These are phyloP conservation scores for Cucumis hystrix DNA, from an alignment of 306 rosid species.

Conservation along the genomic window DNA sequence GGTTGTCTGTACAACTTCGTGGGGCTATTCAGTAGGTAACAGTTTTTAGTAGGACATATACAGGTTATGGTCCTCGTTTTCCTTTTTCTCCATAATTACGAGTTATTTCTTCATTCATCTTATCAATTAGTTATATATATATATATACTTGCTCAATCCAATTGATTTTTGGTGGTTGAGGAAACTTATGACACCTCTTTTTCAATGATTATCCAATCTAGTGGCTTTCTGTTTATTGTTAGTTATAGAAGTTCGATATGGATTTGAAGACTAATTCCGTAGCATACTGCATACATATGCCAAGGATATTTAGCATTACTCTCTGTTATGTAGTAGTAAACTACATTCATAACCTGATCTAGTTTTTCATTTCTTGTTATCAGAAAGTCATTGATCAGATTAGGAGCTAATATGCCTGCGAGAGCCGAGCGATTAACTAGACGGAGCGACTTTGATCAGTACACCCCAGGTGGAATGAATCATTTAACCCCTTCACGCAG, in stretches of 20 bases:
- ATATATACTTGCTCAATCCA: neutral
- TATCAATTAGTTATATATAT: neutral
- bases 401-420: conserved; percentile 96
- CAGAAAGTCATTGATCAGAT: conserved; percentile 79
- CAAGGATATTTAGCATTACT: neutral
- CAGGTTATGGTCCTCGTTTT: neutral
- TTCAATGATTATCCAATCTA: neutral
- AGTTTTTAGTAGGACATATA: conserved; percentile 27
- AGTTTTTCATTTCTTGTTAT: conserved; percentile 5
- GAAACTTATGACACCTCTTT: neutral
- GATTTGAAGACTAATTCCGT: neutral
- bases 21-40: conserved; percentile 16
- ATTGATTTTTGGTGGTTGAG: neutral
- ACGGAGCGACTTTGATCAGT: conserved; percentile 73
- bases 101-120: neutral
- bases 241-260: neutral
- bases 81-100: neutral
- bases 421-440: conserved; percentile 81
- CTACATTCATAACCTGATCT: neutral
- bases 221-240: neutral
- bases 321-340: neutral
- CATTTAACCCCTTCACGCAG: conserved; percentile 49
- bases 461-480: conserved; percentile 43
- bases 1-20: conserved; percentile 10
- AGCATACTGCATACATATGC: neutral